Base-by-base conservation (phyloP, 164 flowering plant genomes). In the Chloranthus sessilifolius region DNA sequence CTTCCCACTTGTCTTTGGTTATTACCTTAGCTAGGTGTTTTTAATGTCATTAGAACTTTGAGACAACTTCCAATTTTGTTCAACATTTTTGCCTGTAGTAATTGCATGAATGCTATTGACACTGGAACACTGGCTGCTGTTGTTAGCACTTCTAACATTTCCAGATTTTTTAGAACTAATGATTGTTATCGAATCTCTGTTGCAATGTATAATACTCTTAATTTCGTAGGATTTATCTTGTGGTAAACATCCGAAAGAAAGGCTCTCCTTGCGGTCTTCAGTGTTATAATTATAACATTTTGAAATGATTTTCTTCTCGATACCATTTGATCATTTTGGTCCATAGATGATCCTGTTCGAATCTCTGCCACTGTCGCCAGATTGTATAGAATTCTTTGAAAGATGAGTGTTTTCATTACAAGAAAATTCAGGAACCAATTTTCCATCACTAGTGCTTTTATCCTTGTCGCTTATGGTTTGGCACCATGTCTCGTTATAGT, bases 61-160 rank as follows among this genome's bases (percentile, higher is more conserved):
- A 25, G 35, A 45, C 7, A 43, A 20, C 23, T 25, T 24, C 29
- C 29, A 39, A 31, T 26, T 9, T 5, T 24, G 29, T 50, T 17
- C 17, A 26, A 6, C 28, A 11, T 16, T 26, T 14, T 22, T 48
- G 12, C 24, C 36, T 25, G 39, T 20, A 3, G 37, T 25, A 20
- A n/a, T 47, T 47, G 52, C 53, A 57, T 47, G 47, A 48, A 10
- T 30, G 39, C 30, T n/a, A 5, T 14, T 40, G 15, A 20, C 9
- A 22, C 23, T 39, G 19, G 21, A 17, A 33, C 17, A n/a, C 25
- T 12, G 38, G 29, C n/a, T 37, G 37, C 20, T 45, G 43, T 37
- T 37, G 36, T 17, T 46, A 39, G 15, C 11, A 23, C 20, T 21
- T 2, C 48, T 39, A 52, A 16, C 25, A n/a, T 20, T 53, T 21